These are phyloP conservation scores for Sicyos edulis DNA, from an alignment of 306 rosid genomes.

Conservation along the genomic window DNA sequence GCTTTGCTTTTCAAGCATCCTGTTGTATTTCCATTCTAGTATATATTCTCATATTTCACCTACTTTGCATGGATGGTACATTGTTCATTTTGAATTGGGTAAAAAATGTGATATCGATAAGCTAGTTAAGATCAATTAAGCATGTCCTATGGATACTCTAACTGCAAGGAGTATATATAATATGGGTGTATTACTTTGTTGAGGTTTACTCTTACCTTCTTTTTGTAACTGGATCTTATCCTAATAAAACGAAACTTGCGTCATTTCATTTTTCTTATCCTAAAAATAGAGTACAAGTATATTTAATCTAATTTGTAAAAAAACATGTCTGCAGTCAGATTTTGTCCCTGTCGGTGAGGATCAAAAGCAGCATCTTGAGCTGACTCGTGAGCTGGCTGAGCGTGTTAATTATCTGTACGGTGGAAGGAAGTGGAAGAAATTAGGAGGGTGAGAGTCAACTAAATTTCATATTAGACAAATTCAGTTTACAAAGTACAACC, in stretches of 20 bases:
- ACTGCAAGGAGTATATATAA: slow-evolving; percentile 6
- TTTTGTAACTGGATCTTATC: background rate
- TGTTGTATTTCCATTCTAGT: background rate
- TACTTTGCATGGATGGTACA: background rate
- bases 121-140: background rate
- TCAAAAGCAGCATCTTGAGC: slow-evolving; percentile 95
- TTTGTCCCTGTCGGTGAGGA: slow-evolving; percentile 96
- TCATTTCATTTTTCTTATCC: background rate
- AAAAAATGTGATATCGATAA: background rate
- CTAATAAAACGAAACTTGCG: no score
- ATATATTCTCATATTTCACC: background rate
- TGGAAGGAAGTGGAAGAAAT: slow-evolving; percentile 94
- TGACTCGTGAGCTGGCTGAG: slow-evolving; percentile 87
- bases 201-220: background rate
- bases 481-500: background rate
- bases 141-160: background rate
- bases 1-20: background rate
- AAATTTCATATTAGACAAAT: slow-evolving; percentile 18
- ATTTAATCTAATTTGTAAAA: background rate
- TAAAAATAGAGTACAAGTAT: background rate
- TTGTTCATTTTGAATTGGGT: background rate
- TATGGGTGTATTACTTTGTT: background rate
- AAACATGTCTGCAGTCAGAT: slow-evolving; percentile 69
- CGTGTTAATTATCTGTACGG: slow-evolving; percentile 85
- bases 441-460: slow-evolving; percentile 79